Base-by-base conservation (phyloP, 2,329 filamentous ascomycete species). In the Onygenales sp. region DNA sequence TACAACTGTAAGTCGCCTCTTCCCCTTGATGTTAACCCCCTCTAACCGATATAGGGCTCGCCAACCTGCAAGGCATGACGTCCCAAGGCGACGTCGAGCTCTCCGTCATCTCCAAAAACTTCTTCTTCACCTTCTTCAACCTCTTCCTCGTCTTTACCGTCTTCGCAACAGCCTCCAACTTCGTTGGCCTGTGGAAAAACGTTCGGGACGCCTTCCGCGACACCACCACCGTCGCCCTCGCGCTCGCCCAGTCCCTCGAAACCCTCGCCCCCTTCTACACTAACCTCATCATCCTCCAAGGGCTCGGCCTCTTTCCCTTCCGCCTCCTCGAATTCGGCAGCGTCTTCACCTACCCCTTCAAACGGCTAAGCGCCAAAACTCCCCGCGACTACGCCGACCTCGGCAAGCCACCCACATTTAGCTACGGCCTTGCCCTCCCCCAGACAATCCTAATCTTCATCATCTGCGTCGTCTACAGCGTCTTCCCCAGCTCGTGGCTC, bases 121-220 rank as follows among this genome's bases (percentile, higher is more conserved):
- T 97, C 73, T 95, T 97, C 77, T 98, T 98, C 67, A 91, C 87
- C 8, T 98, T 98, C 71, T 97, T 98, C 81, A 98, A 98, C 71
- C 88, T 97, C 54, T 98, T 98, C 71, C 81, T 97, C 49, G 82
- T 97, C 44, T 96, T 97, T 67, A 94, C 92, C 1, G 80, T 93
- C 31, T 87, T 95, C 45, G 87, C 87, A 52, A 89, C 90, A 4
- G 88, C 83, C 1, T 83, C 86, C 40, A 82, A 85, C 52, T 87
- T 95, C 64, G 83, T 83, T 70, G 76, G 77, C 36, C 80, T 86
- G 51, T 77, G 79, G 63, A 71, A 80, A 53, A 73, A 76, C 31
- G 77, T 97, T 46, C 82, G 82, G 52, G 81, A 92, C 47, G 82
- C 85, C 8, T 77, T 95, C 52, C 83, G 82, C 60, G 89, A 95